Conservation (phyloP, 768 basidiomycete genomes). For the Rhizopogon sp. region DNA sequence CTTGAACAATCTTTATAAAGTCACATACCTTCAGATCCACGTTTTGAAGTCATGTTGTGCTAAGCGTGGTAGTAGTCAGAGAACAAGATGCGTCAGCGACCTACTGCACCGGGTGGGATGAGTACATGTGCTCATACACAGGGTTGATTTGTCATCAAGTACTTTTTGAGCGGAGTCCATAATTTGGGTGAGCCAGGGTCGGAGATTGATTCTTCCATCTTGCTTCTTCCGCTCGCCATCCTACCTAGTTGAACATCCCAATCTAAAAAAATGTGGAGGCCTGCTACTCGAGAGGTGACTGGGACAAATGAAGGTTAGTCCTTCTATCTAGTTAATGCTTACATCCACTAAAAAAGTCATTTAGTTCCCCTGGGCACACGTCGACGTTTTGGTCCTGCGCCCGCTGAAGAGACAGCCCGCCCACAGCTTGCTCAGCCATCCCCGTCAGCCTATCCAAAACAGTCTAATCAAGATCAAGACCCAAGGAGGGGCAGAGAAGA, state of each 20-base stretch:
- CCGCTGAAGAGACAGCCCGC: constrained; percentile 73
- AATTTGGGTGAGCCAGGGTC: constrained; percentile 15
- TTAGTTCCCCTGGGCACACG: constrained; percentile 79
- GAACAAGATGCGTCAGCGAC: neutral
- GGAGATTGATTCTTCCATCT: constrained; percentile 29
- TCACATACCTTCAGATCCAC: constrained; percentile 33
- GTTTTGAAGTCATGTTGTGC: constrained; percentile 32
- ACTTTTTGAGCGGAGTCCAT: constrained; percentile 30
- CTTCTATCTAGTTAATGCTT: constrained; percentile 1
- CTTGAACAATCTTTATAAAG: neutral
- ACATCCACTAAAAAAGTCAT: constrained; percentile 9
- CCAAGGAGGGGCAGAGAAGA: constrained; percentile 66
- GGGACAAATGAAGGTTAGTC: constrained; percentile 87
- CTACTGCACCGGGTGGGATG: neutral
- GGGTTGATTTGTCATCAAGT: constrained; percentile 20
- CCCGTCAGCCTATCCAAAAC: constrained; percentile 79
- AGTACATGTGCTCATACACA: too few species aligned
- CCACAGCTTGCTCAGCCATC: constrained; percentile 87
- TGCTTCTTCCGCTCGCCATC: constrained; percentile 9
- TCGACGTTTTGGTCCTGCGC: constrained; percentile 88
- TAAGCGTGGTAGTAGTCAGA: neutral
- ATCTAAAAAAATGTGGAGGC: constrained; percentile 72
- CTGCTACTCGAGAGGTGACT: constrained; percentile 83
- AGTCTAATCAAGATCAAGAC: constrained; percentile 49
- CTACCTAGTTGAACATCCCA: constrained; percentile 22